Evolutionary conservation across 352 stramenopile species (phyloP).

Genomic region (Phytophthora chlamydospora): DNA sequence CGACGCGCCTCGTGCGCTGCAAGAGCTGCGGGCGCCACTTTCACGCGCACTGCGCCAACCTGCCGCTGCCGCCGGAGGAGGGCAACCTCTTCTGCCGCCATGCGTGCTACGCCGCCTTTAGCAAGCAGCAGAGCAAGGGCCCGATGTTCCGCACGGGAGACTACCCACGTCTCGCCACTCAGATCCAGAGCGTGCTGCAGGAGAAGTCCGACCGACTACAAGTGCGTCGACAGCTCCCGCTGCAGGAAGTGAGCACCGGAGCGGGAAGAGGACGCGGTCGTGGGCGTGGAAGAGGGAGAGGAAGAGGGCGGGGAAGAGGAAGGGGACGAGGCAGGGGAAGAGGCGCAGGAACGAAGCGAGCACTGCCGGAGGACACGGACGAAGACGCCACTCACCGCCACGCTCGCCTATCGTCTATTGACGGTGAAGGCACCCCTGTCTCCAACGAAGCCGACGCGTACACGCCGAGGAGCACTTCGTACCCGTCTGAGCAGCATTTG

Average conservation of each 20-base stretch:
- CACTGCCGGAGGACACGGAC: constrained; percentile 24
- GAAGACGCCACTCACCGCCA: constrained; percentile 20
- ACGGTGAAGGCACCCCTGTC: constrained; percentile 12
- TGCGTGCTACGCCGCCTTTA: constrained; percentile 62
- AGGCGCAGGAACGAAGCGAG: constrained; percentile 28
- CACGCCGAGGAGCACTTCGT: constrained; percentile 14
- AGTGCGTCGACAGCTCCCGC: constrained; percentile 28
- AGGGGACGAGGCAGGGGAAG: constrained; percentile 33
- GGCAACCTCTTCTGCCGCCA: constrained; percentile 74
- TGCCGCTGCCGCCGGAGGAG: constrained; percentile 66
- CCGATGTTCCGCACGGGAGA: constrained; percentile 37
- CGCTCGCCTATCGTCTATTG: constrained; percentile 22
- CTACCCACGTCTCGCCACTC: constrained; percentile 49
- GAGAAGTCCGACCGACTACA: constrained; percentile 38
- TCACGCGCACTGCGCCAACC: constrained; percentile 68
- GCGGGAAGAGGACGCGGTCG: constrained; percentile 21
- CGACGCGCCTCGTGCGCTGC: constrained; percentile 57
- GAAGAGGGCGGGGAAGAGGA: constrained; percentile 28
- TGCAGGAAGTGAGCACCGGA: constrained; percentile 16
- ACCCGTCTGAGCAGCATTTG: constrained; percentile 15
- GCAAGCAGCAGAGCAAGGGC: constrained; percentile 32
- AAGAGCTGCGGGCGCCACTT: constrained; percentile 57
- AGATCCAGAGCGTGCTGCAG: constrained; percentile 51
- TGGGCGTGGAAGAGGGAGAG: constrained; percentile 27
- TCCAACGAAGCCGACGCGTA: constrained; percentile 23